Percentiles rank a stretch among this genome's conserved stretches.
Conservation (phyloP, 2,329 filamentous ascomycete genomes). For the Fusarium tjaetaba region DNA sequence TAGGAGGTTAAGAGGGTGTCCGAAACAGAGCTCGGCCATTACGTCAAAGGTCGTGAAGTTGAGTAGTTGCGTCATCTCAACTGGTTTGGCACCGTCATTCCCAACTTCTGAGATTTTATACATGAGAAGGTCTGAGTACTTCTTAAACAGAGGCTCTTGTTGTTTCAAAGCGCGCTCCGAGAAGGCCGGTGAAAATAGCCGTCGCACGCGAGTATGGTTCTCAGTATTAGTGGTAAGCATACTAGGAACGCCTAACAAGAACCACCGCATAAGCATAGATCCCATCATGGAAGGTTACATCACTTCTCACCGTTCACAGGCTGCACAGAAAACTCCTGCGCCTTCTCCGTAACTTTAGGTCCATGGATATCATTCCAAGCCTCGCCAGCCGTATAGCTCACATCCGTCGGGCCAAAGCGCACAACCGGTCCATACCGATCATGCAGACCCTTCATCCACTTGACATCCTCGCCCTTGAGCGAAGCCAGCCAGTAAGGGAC, state of each 20-base stretch:
- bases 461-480: slow-evolving; percentile 3
- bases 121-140: slow-evolving; percentile 13
- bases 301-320: background rate
- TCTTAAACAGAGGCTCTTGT: slow-evolving; percentile 12
- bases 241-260: background rate
- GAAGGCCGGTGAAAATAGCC: slow-evolving; percentile 9
- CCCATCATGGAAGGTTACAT: no score
- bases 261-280: background rate
- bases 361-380: slow-evolving; percentile 22
- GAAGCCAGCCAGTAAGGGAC: slow-evolving; percentile 12
- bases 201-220: slow-evolving; percentile 5
- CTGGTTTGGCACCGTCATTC: background rate
- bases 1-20: slow-evolving; percentile 40
- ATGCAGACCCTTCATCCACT: slow-evolving; percentile 11
- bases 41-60: slow-evolving; percentile 44
- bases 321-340: slow-evolving; percentile 3
- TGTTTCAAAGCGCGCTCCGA: slow-evolving; percentile 23
- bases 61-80: slow-evolving; percentile 8
- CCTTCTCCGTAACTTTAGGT: slow-evolving; percentile 12
- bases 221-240: slow-evolving; percentile 1
- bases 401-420: slow-evolving; percentile 17
- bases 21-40: slow-evolving; percentile 42
- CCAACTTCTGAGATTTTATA: slow-evolving; percentile 13
- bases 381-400: slow-evolving; percentile 10
- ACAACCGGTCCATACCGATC: slow-evolving; percentile 19